Conservation (phyloP, 371 early-diverging fungal species). For the Circinella minor region DNA sequence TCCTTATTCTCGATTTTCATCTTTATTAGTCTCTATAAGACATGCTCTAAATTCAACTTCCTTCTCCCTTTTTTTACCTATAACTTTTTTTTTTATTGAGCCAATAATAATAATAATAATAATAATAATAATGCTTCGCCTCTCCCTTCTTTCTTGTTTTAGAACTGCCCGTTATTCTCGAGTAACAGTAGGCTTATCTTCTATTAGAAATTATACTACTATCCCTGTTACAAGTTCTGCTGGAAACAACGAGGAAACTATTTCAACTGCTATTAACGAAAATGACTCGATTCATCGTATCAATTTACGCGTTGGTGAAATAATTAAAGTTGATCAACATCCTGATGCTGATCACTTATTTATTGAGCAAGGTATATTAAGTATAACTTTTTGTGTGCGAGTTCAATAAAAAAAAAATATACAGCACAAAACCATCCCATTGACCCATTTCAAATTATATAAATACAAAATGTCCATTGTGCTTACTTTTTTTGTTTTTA, state of each 20-base stretch:
- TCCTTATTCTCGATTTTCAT: no score
- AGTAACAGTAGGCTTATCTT: not conserved
- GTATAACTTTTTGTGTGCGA: no score
- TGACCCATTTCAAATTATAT: not conserved
- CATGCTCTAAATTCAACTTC: not conserved
- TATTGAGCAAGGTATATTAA: conserved; percentile 65
- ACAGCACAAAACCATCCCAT: not conserved
- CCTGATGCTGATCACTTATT: conserved; percentile 77
- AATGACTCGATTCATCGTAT: conserved; percentile 62
- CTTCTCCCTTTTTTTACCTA: not conserved
- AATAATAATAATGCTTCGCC: not conserved
- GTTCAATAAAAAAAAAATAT: not conserved
- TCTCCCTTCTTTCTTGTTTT: not conserved
- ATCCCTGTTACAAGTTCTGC: not conserved
- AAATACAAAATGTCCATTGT: no score
- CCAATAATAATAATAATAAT: no score
- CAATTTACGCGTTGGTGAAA: conserved; percentile 79
- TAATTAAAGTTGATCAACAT: conserved; percentile 67
- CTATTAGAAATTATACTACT: not conserved
- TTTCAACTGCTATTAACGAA: conserved; percentile 14
- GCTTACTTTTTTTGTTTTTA: conserved; percentile 2
- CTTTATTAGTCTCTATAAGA: no score
- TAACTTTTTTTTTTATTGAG: not conserved
- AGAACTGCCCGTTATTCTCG: not conserved
- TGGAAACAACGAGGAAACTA: not conserved